Conservation (phyloP, 305 asterid genomes). For the Nicotiana rustica region DNA sequence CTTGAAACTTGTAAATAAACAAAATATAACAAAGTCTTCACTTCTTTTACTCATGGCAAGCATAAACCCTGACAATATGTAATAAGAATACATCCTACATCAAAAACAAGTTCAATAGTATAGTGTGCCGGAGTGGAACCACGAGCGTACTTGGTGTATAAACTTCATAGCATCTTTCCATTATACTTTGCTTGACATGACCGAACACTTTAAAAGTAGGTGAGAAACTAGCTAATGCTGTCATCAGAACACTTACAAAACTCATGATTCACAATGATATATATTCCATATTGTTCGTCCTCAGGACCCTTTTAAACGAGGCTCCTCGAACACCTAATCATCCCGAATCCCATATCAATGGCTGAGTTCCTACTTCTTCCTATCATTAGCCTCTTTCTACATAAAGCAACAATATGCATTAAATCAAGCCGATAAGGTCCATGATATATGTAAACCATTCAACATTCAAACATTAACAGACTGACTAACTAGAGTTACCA, state of each 20-base stretch:
- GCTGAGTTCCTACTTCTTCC: background rate
- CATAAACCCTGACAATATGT: too few species aligned
- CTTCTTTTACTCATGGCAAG: too few species aligned
- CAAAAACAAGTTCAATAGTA: background rate
- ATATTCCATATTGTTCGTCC: background rate
- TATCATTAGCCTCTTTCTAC: slow-evolving; percentile 21
- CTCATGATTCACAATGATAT: slow-evolving; percentile 12
- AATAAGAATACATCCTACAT: background rate
- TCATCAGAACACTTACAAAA: background rate
- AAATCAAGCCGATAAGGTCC: background rate
- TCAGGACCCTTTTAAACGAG: background rate
- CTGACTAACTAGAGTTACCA: background rate
- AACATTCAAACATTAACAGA: background rate
- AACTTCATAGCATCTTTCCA: background rate
- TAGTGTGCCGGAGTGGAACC: background rate
- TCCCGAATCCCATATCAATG: background rate
- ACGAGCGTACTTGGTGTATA: background rate
- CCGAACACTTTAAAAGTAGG: background rate
- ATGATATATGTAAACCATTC: background rate
- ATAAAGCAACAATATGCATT: background rate
- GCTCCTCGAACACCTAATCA: background rate
- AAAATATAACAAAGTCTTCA: background rate
- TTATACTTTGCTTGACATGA: background rate
- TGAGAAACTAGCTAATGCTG: background rate
- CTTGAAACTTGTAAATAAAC: background rate